Conservation (phyloP, 345 rosid genomes). For the Rhizophora mangle region DNA sequence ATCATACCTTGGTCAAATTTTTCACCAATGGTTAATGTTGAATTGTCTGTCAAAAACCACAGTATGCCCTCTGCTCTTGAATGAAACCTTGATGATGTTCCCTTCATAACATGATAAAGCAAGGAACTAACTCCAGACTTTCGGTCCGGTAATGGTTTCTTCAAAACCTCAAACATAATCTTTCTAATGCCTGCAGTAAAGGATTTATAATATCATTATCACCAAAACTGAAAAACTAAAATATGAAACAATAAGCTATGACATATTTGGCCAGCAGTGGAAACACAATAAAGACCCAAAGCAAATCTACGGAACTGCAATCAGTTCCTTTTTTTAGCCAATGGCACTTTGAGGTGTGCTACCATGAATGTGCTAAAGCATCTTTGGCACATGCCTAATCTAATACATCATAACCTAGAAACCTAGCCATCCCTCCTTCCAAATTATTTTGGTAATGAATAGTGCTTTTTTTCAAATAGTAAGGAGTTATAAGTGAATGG, state of each 20-base stretch:
- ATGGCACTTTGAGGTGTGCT: neutral
- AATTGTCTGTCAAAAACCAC: conserved; percentile 45
- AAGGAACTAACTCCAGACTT: conserved; percentile 62
- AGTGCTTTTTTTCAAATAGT: no score
- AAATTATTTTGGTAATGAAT: no score
- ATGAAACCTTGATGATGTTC: conserved; percentile 54
- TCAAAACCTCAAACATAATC: conserved; percentile 63
- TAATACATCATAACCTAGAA: no score
- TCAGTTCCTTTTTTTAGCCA: neutral
- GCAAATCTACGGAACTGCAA: neutral
- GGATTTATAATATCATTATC: neutral
- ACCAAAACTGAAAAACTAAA: neutral
- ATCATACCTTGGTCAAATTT: conserved; percentile 50
- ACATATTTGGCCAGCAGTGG: no score
- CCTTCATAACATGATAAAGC: conserved; percentile 64
- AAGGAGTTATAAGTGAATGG: no score
- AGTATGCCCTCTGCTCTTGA: conserved; percentile 60
- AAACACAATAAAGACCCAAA: neutral
- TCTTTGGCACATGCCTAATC: no score
- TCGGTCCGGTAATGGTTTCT: conserved; percentile 39
- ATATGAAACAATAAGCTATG: neutral
- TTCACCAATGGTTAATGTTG: conserved; percentile 48
- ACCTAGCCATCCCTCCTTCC: no score
- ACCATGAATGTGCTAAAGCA: no score
- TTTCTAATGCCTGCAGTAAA: conserved; percentile 51